These are phyloP conservation scores for Paramecium primaurelia DNA, from an alignment of 73 alveolate genomes.

Conservation along the genomic window DNA sequence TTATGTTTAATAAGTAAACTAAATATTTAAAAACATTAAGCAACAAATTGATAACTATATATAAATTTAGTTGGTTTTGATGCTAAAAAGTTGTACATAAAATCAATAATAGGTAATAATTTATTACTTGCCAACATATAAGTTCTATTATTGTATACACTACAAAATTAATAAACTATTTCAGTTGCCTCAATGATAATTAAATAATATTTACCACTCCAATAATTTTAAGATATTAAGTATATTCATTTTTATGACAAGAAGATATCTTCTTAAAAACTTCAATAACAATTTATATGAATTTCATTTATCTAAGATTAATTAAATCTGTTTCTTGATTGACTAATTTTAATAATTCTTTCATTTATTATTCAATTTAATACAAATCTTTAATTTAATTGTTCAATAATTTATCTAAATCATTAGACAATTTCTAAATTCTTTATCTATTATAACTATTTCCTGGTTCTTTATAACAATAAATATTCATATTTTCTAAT, in stretches of 20 bases:
- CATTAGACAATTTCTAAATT: conserved; percentile 11
- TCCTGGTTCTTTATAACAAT: conserved; percentile 30
- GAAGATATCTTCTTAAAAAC: conserved; percentile 6
- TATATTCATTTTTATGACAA: conserved; percentile 12
- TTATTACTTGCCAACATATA: conserved; percentile 26
- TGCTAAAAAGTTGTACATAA: conserved; percentile 26
- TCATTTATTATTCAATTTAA: conserved; percentile 7
- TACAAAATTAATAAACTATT: conserved; percentile 10
- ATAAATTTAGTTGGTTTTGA: conserved; percentile 37
- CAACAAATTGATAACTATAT: conserved; percentile 23
- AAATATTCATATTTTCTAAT: conserved; percentile 1
- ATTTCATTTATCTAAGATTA: background rate
- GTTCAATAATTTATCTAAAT: background rate
- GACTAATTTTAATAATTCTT: background rate
- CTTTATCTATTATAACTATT: conserved; percentile 6
- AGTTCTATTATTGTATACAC: background rate
- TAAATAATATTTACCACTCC: background rate
- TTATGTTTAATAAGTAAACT: conserved; percentile 29
- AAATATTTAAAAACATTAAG: conserved; percentile 29
- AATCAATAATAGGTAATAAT: conserved; percentile 39
- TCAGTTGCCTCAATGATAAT: conserved; percentile 19
- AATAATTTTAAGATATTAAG: background rate
- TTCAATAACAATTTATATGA: conserved; percentile 5
- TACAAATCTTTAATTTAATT: background rate
- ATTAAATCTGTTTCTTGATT: conserved; percentile 1